Evolutionary conservation across 2,329 filamentous ascomycete genomes (phyloP).

Genomic region (Ophiostoma ulmi): DNA sequence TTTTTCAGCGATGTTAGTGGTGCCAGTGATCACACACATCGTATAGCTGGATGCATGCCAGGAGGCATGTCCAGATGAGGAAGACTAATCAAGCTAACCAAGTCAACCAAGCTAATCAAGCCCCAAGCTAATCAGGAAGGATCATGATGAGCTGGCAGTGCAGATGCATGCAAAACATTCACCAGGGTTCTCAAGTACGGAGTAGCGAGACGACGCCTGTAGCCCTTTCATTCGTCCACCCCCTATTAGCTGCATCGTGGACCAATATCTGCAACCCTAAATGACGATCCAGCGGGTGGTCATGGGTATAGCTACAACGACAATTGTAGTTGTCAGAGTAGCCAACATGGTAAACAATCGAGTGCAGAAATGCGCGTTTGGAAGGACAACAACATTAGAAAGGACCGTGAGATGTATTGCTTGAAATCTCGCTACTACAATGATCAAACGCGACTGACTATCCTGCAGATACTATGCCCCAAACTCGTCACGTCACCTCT

Average conservation of each 20-base stretch:
- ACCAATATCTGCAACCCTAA: slow-evolving; percentile 2
- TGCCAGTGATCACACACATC: too few relatives aligned
- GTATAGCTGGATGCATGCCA: neutral
- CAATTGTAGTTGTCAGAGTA: neutral
- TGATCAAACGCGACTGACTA: neutral
- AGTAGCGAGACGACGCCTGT: neutral
- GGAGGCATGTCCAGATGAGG: neutral
- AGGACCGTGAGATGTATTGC: neutral
- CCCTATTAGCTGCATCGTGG: slow-evolving; percentile 14
- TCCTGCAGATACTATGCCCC: neutral
- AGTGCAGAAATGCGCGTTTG: neutral
- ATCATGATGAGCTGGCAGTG: slow-evolving; percentile 10
- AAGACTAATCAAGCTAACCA: neutral
- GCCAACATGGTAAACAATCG: neutral
- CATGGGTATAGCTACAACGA: neutral
- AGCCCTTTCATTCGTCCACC: neutral
- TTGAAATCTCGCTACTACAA: neutral
- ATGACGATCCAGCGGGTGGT: slow-evolving; percentile 8
- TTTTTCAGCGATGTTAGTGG: neutral
- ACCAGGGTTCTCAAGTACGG: neutral
- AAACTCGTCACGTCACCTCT: neutral
- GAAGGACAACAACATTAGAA: neutral
- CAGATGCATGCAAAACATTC: slow-evolving; percentile 9
- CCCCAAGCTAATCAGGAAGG: neutral
- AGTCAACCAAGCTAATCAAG: neutral